Evolutionary conservation across 1,284 basidiomycete species (phyloP), one percentile per base, ranked within the genome.

Genomic region (Sphaerobolus stellatus): DNA sequence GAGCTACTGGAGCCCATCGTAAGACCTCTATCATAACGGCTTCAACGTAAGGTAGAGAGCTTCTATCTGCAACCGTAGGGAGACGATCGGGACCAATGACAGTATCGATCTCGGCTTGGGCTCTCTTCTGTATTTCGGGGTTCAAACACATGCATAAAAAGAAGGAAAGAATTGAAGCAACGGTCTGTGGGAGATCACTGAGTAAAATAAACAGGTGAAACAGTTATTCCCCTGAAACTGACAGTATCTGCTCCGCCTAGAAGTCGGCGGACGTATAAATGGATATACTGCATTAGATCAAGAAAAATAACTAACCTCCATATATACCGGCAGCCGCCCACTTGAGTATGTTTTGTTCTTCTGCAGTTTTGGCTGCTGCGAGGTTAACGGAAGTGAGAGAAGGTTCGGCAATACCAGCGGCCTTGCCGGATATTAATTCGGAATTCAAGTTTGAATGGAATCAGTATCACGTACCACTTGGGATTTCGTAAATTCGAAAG

Each of bases 1-100:
- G 50, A 7, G 49, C 44, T 8, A 57, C 52, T 47, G 58, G 58
- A n/a, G 54, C 48, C 58, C 58, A 59, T n/a, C 58, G 29, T n/a
- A 58, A 16, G 5, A 62, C 59, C 38, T 63, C 62, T 20, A 49
- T 41, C 16, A 61, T 41, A 18, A 63, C 44, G n/a, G 58, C 58
- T 34, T 59, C 45, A 9, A 56, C 31, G 33, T 63, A 63, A 4
- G 58, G 62, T 20, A 63, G 43, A 13, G 50, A 44, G 13, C 54
- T 45, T 27, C 48, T 53, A 49, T 63, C 62, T 3, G 52, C 46
- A 16, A 61, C 33, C 3, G 41, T 55, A 4, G 62, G 62, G 7
- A 61, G 44, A 14, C 62, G 48, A 5, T 56, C 56, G 3, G 11
- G 18, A 4, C 61, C 60, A 24, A 59, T 53, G 18, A 62, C 59